phyloP scores from a whole-genome alignment of 768 basidiomycete genomes.

The Hysterangium stoloniferum region DNA sequence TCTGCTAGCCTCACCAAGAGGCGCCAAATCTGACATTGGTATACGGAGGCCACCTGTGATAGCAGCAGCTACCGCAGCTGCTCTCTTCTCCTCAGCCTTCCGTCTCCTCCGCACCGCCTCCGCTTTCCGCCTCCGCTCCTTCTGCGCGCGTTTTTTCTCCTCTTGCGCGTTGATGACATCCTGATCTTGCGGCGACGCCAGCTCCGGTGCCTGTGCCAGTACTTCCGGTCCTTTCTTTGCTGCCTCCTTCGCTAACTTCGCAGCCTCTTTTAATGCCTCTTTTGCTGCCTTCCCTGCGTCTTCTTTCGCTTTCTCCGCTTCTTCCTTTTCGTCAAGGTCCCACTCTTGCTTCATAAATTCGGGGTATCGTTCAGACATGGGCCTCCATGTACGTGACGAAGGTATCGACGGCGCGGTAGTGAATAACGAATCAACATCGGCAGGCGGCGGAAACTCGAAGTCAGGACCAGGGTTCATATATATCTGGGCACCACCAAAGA shows the following conservation, averaged over 20 bases:
- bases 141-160: slow-evolving; percentile 5
- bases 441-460: slow-evolving; percentile 74
- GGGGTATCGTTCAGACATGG: slow-evolving; percentile 74
- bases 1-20: too few relatives aligned
- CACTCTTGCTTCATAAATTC: slow-evolving; percentile 84
- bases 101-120: slow-evolving; percentile 12
- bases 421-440: slow-evolving; percentile 65
- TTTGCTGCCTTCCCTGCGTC: background rate
- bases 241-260: background rate
- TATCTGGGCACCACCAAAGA: slow-evolving; percentile 86
- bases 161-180: slow-evolving; percentile 6
- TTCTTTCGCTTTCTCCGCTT: slow-evolving; percentile 47
- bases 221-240: background rate
- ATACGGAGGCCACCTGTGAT: background rate
- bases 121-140: slow-evolving; percentile 12
- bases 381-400: slow-evolving; percentile 53
- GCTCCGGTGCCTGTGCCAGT: background rate
- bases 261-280: background rate
- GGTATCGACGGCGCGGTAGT: slow-evolving; percentile 24
- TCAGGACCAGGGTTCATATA: slow-evolving; percentile 83
- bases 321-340: slow-evolving; percentile 68
- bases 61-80: slow-evolving; percentile 3
- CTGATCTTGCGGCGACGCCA: background rate
- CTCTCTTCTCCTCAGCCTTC: slow-evolving; percentile 12
- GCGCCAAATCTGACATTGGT: background rate